These are phyloP conservation scores for Cavenderia fasciculata DNA, from an alignment of 78 protist species.

Conservation along the genomic window DNA sequence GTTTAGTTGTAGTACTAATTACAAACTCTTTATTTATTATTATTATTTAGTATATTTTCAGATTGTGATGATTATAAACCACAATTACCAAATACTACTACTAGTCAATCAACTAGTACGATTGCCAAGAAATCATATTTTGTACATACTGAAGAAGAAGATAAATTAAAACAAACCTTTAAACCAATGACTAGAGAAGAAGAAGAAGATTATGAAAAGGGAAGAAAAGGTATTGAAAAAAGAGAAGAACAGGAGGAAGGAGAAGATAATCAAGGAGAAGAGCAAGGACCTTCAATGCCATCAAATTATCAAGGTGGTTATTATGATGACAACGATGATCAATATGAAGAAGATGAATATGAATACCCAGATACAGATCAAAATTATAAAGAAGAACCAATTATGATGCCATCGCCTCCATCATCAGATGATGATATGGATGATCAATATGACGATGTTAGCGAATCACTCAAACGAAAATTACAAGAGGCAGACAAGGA, in stretches of 20 bases:
- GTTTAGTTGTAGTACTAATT: background rate
- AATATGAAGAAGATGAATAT: too few relatives aligned
- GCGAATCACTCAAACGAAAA: slow-evolving; percentile 1
- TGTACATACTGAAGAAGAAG: background rate
- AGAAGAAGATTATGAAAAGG: background rate
- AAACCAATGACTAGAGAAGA: slow-evolving; percentile 37
- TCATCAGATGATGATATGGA: background rate
- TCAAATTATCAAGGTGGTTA: background rate
- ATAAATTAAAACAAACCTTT: background rate
- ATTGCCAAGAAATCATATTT: background rate
- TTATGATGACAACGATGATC: background rate
- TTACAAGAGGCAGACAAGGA: slow-evolving; percentile 9
- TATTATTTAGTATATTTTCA: slow-evolving; percentile 66
- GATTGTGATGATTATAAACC: slow-evolving; percentile 64
- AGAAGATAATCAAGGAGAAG: background rate
- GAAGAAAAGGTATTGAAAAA: background rate
- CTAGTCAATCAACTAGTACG: too few relatives aligned
- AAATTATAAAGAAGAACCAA: background rate
- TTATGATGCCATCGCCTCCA: background rate
- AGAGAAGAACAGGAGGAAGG: background rate
- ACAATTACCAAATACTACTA: too few relatives aligned
- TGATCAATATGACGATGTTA: background rate
- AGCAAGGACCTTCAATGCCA: slow-evolving; percentile 17
- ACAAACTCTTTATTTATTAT: too few relatives aligned
- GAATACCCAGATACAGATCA: slow-evolving; percentile 11